A percentile compares a stretch with the other conserved stretches of the same genome.
phyloP scores from a whole-genome alignment of 2,329 filamentous ascomycete species.

The Monilinia fructigena region DNA sequence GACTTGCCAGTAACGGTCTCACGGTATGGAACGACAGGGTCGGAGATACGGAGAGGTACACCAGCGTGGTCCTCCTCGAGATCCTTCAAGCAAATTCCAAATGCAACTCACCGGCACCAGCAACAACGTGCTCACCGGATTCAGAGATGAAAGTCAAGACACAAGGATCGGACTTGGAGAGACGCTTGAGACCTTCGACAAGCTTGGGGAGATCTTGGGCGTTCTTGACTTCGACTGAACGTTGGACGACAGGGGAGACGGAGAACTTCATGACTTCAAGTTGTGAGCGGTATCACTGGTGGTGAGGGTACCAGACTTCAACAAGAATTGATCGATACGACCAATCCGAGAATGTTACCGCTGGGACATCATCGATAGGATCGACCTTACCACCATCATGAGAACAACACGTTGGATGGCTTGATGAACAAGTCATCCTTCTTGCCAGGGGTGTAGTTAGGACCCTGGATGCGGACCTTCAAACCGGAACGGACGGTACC shows the following conservation, averaged over 20 bases:
- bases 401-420: slow-evolving; percentile 98
- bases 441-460: slow-evolving; percentile 96
- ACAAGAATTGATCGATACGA: slow-evolving; percentile 99
- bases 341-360: slow-evolving; percentile 99
- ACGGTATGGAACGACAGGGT: slow-evolving; percentile 98
- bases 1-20: slow-evolving; percentile 86
- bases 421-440: slow-evolving; percentile 99
- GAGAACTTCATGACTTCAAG: slow-evolving; percentile 99
- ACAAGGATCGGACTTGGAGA: slow-evolving; percentile 99
- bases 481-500: slow-evolving; percentile 97
- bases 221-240: slow-evolving; percentile 99
- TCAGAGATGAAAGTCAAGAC: slow-evolving; percentile 86
- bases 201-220: slow-evolving; percentile 99
- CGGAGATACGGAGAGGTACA: slow-evolving; percentile 95
- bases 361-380: slow-evolving; percentile 97
- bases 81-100: slow-evolving; percentile 99
- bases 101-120: slow-evolving; percentile 98
- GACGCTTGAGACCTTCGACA: slow-evolving; percentile 99
- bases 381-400: slow-evolving; percentile 99
- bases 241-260: slow-evolving; percentile 96
- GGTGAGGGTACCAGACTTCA: slow-evolving; percentile 99
- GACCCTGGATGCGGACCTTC: slow-evolving; percentile 99
- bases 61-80: slow-evolving; percentile 98
- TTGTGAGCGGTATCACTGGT: slow-evolving; percentile 98
- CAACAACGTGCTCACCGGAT: slow-evolving; percentile 98